phyloP scores from a whole-genome alignment of 768 basidiomycete species.

The Scleroderma citrinum region DNA sequence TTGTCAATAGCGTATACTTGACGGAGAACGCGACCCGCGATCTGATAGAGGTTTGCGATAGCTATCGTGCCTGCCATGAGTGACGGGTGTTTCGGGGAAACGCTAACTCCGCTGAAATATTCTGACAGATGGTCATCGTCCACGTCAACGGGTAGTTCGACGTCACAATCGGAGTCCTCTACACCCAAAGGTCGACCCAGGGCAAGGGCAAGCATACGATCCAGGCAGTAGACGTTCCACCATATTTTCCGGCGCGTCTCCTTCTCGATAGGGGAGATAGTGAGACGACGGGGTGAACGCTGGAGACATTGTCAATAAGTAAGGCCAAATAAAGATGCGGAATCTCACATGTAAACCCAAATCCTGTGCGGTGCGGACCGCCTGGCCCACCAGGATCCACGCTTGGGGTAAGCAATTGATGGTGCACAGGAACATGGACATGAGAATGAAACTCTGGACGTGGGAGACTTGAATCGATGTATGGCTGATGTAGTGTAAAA shows the following conservation, averaged over 20 bases:
- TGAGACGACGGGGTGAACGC: conserved; percentile 78
- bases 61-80: conserved; percentile 81
- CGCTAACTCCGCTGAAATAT: conserved; percentile 60
- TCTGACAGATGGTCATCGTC: conserved; percentile 75
- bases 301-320: conserved; percentile 27
- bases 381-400: conserved; percentile 90
- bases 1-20: conserved; percentile 79
- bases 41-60: conserved; percentile 73
- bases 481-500: conserved; percentile 89
- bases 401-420: conserved; percentile 92
- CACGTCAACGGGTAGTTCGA: conserved; percentile 75
- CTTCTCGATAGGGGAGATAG: conserved; percentile 70
- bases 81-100: conserved; percentile 51
- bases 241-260: conserved; percentile 88
- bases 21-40: conserved; percentile 75
- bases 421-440: conserved; percentile 88
- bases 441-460: conserved; percentile 84
- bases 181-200: conserved; percentile 84
- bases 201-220: conserved; percentile 88
- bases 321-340: conserved; percentile 1
- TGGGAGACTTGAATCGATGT: conserved; percentile 79
- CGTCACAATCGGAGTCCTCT: conserved; percentile 88
- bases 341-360: conserved; percentile 81
- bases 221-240: conserved; percentile 91
- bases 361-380: conserved; percentile 85